These are phyloP conservation scores for Sordariomycetes sp. DNA, from an alignment of 2,329 filamentous ascomycete genomes.

Conservation along the genomic window DNA sequence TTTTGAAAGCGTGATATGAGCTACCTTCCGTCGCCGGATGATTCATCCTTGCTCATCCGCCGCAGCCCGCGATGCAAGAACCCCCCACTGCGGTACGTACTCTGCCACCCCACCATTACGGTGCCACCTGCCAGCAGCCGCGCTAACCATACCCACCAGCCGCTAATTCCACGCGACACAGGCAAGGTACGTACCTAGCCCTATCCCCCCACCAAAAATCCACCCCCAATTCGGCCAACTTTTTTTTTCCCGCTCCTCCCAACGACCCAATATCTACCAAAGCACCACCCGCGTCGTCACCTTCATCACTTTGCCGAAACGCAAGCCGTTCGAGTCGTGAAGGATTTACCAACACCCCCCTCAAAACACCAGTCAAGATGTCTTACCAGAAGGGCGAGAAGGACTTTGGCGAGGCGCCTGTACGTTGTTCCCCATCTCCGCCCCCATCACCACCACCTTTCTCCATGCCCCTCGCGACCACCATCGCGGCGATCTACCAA, in stretches of 20 bases:
- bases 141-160: not conserved
- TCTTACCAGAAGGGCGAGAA: conserved; percentile 95
- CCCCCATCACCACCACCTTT: not conserved
- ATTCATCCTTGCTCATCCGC: conserved; percentile 17
- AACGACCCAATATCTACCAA: not conserved
- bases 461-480: not conserved
- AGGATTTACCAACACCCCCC: conserved; percentile 24
- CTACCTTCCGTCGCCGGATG: conserved; percentile 20
- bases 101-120: not conserved
- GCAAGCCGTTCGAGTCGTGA: conserved; percentile 67
- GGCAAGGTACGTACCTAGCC: conserved; percentile 1
- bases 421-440: conserved; percentile 30
- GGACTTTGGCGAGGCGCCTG: conserved; percentile 79
- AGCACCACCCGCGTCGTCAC: conserved; percentile 13
- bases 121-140: not conserved
- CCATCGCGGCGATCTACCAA: not conserved
- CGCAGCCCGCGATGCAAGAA: not conserved
- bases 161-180: not conserved
- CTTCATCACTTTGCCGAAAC: conserved; percentile 77
- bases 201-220: conserved; percentile 2
- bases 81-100: conserved; percentile 7
- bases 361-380: conserved; percentile 45
- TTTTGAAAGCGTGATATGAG: conserved; percentile 5
- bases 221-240: not conserved
- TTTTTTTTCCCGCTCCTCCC: not conserved